Conservation (phyloP, 2,329 filamentous ascomycete species). For the Colletotrichum endophyticum region DNA sequence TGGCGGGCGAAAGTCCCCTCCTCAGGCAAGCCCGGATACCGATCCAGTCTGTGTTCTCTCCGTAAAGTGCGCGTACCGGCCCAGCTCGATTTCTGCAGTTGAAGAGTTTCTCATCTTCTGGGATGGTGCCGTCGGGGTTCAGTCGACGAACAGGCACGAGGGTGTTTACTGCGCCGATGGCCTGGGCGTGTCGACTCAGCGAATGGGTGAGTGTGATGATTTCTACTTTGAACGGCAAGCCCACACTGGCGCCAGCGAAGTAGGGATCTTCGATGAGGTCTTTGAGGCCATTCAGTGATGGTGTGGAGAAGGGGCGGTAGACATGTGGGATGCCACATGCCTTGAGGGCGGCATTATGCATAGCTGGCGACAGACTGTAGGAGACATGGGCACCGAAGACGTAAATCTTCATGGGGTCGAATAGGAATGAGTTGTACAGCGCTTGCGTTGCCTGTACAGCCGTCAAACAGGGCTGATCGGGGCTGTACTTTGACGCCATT, state of each 20-base stretch:
- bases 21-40: constrained; percentile 77
- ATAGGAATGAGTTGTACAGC: constrained; percentile 69
- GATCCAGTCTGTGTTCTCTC: constrained; percentile 84
- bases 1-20: constrained; percentile 74
- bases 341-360: constrained; percentile 75
- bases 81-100: constrained; percentile 67
- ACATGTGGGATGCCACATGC: constrained; percentile 72
- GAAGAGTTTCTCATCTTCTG: constrained; percentile 57
- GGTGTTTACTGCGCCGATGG: constrained; percentile 79
- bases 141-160: constrained; percentile 72
- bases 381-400: constrained; percentile 76
- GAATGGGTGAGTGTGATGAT: constrained; percentile 72
- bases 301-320: constrained; percentile 69
- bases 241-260: constrained; percentile 76
- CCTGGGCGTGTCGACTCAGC: constrained; percentile 73
- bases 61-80: constrained; percentile 72
- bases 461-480: constrained; percentile 49
- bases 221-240: constrained; percentile 77
- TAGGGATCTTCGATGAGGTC: constrained; percentile 67
- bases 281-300: constrained; percentile 66
- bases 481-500: constrained; percentile 24
- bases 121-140: constrained; percentile 60
- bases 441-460: constrained; percentile 67
- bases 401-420: constrained; percentile 74
- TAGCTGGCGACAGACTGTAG: constrained; percentile 77